Evolutionary conservation across 345 rosid species (phyloP), one percentile per base, ranked within the genome.

Genomic region (Pistacia atlantica): DNA sequence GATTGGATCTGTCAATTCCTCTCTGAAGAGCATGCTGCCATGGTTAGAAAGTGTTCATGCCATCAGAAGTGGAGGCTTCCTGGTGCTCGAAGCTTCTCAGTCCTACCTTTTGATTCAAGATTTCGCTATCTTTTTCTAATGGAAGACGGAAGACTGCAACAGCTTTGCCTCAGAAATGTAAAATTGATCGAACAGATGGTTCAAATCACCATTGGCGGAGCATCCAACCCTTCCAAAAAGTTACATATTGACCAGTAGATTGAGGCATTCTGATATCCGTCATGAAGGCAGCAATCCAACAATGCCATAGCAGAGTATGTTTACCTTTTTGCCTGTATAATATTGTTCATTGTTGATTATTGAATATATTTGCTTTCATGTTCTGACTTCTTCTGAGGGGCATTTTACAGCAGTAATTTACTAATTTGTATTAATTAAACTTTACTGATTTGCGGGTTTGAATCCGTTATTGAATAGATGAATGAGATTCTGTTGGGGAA

Each of bases 1-100:
- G 91, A 83, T 33, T 89, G 94, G 94, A 83, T 90, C 54, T 84
- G 92, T 66, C 90, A 82, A 80, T 89, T 78, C 75, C 89, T 90
- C 42, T 56, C 72, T 2, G 81, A 82, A 28, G 79, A 85, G 77
- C 91, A 89, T 70, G 92, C 86, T 33, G 78, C 79, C 68, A 73
- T 78, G 80, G 88, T 87, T 17, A 78, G 79, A 77, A 83, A 81
- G 22, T 83, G 89, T 61, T 80, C 83, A 12, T 80, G 89, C 25
- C 77, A 75, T 64, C 86, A 80, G 48, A 87, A 86, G 78, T 75
- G 89, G 87, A 80, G 81, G 78, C 84, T 89, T 60, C 86, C 82
- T 0, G 84, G 89, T 4, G 71, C 82, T 28, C 87, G 89, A 51
- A 82, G 75, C 83, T 87, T 86, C 83, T 84, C 88, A 4, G 69